These are phyloP conservation scores for Penicillium sp. DNA, from an alignment of 2,329 filamentous ascomycete genomes.

Conservation along the genomic window DNA sequence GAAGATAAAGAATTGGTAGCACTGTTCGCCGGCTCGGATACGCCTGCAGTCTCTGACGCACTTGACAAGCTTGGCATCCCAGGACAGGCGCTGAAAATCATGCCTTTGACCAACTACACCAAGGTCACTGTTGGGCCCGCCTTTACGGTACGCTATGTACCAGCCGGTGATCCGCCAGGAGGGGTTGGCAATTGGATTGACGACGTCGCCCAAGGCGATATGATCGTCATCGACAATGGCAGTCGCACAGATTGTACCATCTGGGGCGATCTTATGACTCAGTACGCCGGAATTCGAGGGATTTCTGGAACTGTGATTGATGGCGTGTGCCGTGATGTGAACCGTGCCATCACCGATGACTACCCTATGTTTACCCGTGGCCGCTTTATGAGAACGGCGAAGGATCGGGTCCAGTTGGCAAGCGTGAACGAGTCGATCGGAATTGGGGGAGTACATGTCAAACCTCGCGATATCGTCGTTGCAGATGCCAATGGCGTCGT, in stretches of 20 bases:
- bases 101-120: constrained; percentile 26
- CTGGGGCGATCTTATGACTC: constrained; percentile 40
- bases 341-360: constrained; percentile 27
- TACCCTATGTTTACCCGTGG: constrained; percentile 34
- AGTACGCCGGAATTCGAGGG: constrained; percentile 32
- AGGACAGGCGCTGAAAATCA: constrained; percentile 20
- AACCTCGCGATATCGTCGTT: constrained; percentile 31
- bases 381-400: constrained; percentile 37
- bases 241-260: constrained; percentile 37
- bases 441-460: constrained; percentile 29
- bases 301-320: constrained; percentile 37
- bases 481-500: constrained; percentile 29
- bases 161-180: constrained; percentile 20
- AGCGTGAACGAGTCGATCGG: constrained; percentile 30
- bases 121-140: constrained; percentile 33
- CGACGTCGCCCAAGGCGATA: constrained; percentile 30
- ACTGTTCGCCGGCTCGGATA: constrained; percentile 19
- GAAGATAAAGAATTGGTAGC: constrained; percentile 19
- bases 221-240: constrained; percentile 36
- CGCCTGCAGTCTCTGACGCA: constrained; percentile 21
- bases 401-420: constrained; percentile 33
- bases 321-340: constrained; percentile 35
- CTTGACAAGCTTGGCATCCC: constrained; percentile 23
- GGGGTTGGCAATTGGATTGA: constrained; percentile 36
- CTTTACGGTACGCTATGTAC: constrained; percentile 34